A percentile compares a stretch with the other conserved stretches of the same genome.
Evolutionary conservation across 2,329 filamentous ascomycete genomes (phyloP).

Genomic region (Pezicula carpinea): DNA sequence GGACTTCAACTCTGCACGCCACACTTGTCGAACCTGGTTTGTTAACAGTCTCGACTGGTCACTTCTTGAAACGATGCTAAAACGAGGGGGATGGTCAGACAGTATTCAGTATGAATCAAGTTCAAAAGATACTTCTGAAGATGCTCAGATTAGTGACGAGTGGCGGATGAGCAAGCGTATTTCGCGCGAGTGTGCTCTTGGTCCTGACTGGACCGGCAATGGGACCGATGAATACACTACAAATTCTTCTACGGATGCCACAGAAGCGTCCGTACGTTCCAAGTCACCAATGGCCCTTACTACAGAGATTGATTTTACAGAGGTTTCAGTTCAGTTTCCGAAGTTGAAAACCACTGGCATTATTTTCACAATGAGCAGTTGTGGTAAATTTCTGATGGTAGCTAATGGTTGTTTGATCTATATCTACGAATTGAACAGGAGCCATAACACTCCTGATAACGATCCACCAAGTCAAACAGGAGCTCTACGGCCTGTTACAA

Average conservation of each 20-base stretch:
- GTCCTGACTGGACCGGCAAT: conserved; percentile 24
- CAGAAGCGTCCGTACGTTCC: neutral
- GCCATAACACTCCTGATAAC: conserved; percentile 5
- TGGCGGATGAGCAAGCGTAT: conserved; percentile 37
- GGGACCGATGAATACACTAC: conserved; percentile 13
- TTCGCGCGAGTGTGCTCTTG: conserved; percentile 35
- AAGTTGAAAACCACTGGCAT: conserved; percentile 17
- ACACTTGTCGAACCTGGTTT: conserved; percentile 57
- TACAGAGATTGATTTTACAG: conserved; percentile 33
- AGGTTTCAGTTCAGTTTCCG: conserved; percentile 25
- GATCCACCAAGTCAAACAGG: conserved; percentile 14
- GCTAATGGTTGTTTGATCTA: conserved; percentile 49
- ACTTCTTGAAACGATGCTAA: conserved; percentile 49
- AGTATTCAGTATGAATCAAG: conserved; percentile 30
- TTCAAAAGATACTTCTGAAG: conserved; percentile 14
- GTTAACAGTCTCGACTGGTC: conserved; percentile 46
- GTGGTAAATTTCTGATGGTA: conserved; percentile 53
- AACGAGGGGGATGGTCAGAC: conserved; percentile 49
- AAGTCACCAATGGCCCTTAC: conserved; percentile 29
- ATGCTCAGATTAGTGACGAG: conserved; percentile 17
- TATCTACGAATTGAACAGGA: conserved; percentile 41
- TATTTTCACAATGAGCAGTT: conserved; percentile 44
- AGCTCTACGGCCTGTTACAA: conserved; percentile 41
- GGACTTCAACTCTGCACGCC: conserved; percentile 55
- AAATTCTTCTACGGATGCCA: neutral